Evolutionary conservation across 1,139 yeast species (phyloP), one percentile per base, ranked within the genome.

Genomic region (Yamadazyma taylorii): DNA sequence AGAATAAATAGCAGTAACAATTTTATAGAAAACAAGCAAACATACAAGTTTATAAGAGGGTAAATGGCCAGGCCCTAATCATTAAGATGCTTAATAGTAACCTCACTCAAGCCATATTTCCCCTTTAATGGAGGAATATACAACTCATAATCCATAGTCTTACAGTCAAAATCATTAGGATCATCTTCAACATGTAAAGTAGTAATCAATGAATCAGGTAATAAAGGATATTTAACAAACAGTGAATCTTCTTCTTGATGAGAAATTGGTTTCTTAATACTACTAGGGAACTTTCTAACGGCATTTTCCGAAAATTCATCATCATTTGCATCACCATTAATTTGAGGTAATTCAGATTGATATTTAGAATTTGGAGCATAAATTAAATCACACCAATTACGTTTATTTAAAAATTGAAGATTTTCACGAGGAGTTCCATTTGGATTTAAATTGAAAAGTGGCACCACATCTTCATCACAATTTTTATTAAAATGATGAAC

Each of bases 401-500:
- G 75, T 46, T 78, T 79, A 46, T 90, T 88, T 60, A 86, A 61
- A 51, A 88, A 82, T 44, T 79, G 75, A 29, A 68, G 60, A 55
- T 83, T 81, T 11, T 61, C 61, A 41, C 95, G 68, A 4, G 46
- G 43, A 19, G 23, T 29, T 3, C 85, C 89, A 50, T 83, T 76
- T 1, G 82, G 80, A 38, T 87, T 86, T 23, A 60, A 56, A 6
- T 65, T 53, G 59, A 90, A 90, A 10, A 90, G 53, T 1, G 86
- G 85, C 17, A 89, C 78, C 60, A 85, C 75, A 50, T 88, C 95
- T 58, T 90, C 97, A 45, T 81, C 85, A 3, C 92, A 81, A 35
- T 69, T 60, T 28, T 55, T 56, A 50, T 76, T 82, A 48, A 79
- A 83, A 45, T 74, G 81, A 58, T 89, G 97, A 27, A 79, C 66